These are phyloP conservation scores for Sphagnum magellanicum DNA, from an alignment of 228 moss, liverwort and hornwort genomes.

Conservation along the genomic window DNA sequence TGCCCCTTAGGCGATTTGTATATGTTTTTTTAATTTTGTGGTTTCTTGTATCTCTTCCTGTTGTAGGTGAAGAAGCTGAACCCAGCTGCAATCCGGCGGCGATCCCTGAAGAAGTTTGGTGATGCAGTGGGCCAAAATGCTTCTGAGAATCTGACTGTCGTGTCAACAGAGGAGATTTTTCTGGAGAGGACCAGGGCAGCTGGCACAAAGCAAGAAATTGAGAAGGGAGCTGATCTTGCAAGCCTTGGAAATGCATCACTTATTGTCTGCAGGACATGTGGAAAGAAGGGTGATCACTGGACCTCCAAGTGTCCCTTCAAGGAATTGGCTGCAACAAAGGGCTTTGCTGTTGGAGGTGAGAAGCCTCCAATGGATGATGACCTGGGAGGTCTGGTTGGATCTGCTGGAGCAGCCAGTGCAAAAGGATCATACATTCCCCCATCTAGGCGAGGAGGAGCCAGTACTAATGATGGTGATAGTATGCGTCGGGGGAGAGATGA, in stretches of 20 bases:
- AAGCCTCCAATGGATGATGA: conserved; percentile 80
- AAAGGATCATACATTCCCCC: conserved; percentile 94
- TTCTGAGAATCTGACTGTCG: conserved; percentile 82
- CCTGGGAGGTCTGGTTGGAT: conserved; percentile 24
- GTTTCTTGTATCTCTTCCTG: no score
- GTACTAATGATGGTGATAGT: conserved; percentile 78
- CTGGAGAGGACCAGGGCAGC: conserved; percentile 84
- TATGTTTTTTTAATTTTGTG: no score
- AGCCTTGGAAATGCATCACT: conserved; percentile 85
- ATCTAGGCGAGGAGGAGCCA: conserved; percentile 68
- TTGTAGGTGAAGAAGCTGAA: conserved; percentile 76
- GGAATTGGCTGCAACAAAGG: conserved; percentile 69
- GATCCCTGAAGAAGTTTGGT: conserved; percentile 82
- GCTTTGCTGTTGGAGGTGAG: conserved; percentile 62
- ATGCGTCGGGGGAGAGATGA: conserved; percentile 95
- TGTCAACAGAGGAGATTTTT: conserved; percentile 93
- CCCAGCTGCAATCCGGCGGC: conserved; percentile 70
- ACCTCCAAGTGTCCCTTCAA: conserved; percentile 98
- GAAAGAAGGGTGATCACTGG: conserved; percentile 99
- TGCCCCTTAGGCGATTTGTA: no score
- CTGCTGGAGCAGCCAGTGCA: conserved; percentile 36
- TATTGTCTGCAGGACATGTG: conserved; percentile 95
- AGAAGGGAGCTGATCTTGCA: conserved; percentile 83
- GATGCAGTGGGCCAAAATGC: conserved; percentile 88
- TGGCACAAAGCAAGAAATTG: conserved; percentile 71